Conservation (phyloP, 2,329 filamentous ascomycete genomes). For the Orbilia quercus region DNA sequence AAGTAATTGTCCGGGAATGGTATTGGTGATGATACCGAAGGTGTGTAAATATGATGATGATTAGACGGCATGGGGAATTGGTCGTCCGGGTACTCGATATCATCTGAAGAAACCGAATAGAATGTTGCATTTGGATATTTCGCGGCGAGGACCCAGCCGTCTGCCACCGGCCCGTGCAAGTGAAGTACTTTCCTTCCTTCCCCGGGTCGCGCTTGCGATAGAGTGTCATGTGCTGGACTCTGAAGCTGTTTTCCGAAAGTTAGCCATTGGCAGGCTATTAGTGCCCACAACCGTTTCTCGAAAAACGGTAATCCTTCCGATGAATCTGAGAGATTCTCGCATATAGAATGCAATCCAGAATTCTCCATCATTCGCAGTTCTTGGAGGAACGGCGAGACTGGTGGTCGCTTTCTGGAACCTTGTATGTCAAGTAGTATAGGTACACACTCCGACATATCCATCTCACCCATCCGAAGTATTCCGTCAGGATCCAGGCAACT, state of each 20-base stretch:
- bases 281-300: slow-evolving; percentile 54
- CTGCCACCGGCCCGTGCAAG: slow-evolving; percentile 53
- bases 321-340: slow-evolving; percentile 44
- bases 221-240: slow-evolving; percentile 55
- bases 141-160: slow-evolving; percentile 57
- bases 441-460: slow-evolving; percentile 38
- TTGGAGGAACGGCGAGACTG: slow-evolving; percentile 37
- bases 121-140: slow-evolving; percentile 57
- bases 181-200: slow-evolving; percentile 53
- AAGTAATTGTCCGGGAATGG: slow-evolving; percentile 57
- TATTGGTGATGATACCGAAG: slow-evolving; percentile 52
- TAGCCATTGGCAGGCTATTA: slow-evolving; percentile 55
- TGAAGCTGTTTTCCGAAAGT: slow-evolving; percentile 56
- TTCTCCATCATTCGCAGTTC: slow-evolving; percentile 43
- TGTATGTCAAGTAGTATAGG: slow-evolving; percentile 49
- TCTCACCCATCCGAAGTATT: slow-evolving; percentile 47
- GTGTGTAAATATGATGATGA: slow-evolving; percentile 54
- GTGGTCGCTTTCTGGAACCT: slow-evolving; percentile 20
- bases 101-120: slow-evolving; percentile 47
- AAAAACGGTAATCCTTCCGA: slow-evolving; percentile 51
- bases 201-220: slow-evolving; percentile 39
- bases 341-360: slow-evolving; percentile 48
- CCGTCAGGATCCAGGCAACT: slow-evolving; percentile 46
- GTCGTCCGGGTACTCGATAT: slow-evolving; percentile 32
- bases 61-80: slow-evolving; percentile 49